Base-by-base conservation (phyloP, 768 basidiomycete genomes). In the Mycena belliarum region DNA sequence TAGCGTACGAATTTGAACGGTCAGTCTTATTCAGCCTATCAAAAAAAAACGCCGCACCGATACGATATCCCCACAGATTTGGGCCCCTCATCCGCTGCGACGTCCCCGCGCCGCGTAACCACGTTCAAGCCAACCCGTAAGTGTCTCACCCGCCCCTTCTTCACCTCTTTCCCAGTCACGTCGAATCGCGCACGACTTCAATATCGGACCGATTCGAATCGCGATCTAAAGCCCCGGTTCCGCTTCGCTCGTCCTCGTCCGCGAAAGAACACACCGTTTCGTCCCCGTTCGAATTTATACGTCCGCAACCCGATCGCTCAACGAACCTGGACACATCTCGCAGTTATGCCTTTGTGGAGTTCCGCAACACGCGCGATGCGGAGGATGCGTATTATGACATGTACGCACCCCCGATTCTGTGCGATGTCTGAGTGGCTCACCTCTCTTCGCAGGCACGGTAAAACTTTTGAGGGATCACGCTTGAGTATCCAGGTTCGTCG, bases 1-100 rank as follows among this genome's bases (percentile, higher is more conserved):
- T 95, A 2, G 93, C 93, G 2, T 90, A 76, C 65, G 91, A 93
- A 71, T 94, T 95, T 65, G 93, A 95, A 79, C 82, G 87, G 92
- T 92, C 57, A 44, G 77, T 71, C 53, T 45, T 32, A 32, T 55
- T 47, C 41, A 52, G 43, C 28, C 35, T 23, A 18, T 46, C 40
- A 49, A 57, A 43, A 49, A 40, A 42, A 28, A 5, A 28, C 23
- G 26, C 6, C 16, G 15, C 41, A 42, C 11, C 33, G 33, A 35
- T 15, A 35, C 16, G 29, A 33, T 23, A 23, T n/a, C n/a, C 32
- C 23, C 28, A 21, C 68, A 93, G 91, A 54, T 94, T 79, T 64
- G 92, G 92, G 18, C 88, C 87, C 53, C 80, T 95, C 26, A 82
- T 93, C 59, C 89, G 92, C 58, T 95, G 93, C 75, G 93, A 95